These are phyloP conservation scores for Austroboletus eburneus DNA, from an alignment of 768 basidiomycete genomes.

Conservation along the genomic window DNA sequence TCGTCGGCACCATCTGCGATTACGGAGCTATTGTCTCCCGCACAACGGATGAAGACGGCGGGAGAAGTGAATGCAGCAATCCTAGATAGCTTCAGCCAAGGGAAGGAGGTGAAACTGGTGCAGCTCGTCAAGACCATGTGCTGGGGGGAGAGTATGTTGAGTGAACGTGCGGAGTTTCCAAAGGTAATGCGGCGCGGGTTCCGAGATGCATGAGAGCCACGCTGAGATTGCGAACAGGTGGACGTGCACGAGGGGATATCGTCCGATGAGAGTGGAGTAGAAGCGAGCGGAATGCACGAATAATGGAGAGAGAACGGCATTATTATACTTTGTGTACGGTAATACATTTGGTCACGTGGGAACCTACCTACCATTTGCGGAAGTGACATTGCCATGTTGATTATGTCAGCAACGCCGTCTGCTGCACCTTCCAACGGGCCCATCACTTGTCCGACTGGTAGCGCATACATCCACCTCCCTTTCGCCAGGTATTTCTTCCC, in stretches of 20 bases:
- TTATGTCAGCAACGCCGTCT: conserved; percentile 29
- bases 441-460: conserved; percentile 25
- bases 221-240: conserved; percentile 26
- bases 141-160: conserved; percentile 83
- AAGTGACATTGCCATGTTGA: conserved; percentile 21
- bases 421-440: conserved; percentile 23
- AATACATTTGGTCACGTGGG: conserved; percentile 11
- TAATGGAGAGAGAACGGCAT: conserved; percentile 10
- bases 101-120: conserved; percentile 86
- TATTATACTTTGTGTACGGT: not conserved
- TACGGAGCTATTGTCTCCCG: conserved; percentile 74
- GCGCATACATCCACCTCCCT: conserved; percentile 27
- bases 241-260: conserved; percentile 27
- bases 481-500: conserved; percentile 14
- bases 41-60: conserved; percentile 91
- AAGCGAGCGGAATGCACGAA: conserved; percentile 22
- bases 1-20: conserved; percentile 55
- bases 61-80: conserved; percentile 96
- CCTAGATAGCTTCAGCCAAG: conserved; percentile 85
- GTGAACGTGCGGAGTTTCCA: conserved; percentile 77
- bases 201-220: conserved; percentile 22
- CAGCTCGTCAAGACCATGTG: conserved; percentile 76
- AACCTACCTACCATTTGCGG: not conserved
- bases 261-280: conserved; percentile 9
- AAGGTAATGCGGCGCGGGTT: conserved; percentile 44